Conservation (phyloP, 1,284 basidiomycete genomes). For the Boletus coffeatus region DNA sequence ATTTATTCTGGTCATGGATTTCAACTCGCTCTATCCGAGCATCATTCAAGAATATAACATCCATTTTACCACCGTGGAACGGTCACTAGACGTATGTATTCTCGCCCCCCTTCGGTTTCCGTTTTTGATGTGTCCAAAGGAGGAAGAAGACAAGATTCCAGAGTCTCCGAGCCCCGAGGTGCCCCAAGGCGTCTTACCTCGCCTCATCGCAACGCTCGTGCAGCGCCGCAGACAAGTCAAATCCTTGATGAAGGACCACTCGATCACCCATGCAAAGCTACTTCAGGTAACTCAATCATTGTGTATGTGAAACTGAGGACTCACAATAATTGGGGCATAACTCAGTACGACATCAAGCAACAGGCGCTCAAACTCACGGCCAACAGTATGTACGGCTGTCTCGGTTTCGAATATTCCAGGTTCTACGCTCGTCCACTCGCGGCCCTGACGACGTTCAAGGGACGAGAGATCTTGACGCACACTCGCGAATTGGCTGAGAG, state of each 20-base stretch:
- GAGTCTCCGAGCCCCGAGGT: slow-evolving; percentile 77
- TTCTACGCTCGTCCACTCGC: slow-evolving; percentile 98
- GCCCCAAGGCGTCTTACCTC: slow-evolving; percentile 85
- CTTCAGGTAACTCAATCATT: slow-evolving; percentile 62
- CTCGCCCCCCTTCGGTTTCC: slow-evolving; percentile 13
- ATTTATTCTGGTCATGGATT: slow-evolving; percentile 99
- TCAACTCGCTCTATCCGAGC: slow-evolving; percentile 98
- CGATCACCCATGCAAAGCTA: slow-evolving; percentile 69
- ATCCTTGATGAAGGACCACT: slow-evolving; percentile 90
- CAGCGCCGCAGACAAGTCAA: slow-evolving; percentile 90
- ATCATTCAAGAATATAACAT: slow-evolving; percentile 99
- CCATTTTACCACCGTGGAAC: slow-evolving; percentile 95
- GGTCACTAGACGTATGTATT: slow-evolving; percentile 54
- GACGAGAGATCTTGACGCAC: slow-evolving; percentile 93
- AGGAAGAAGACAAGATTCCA: slow-evolving; percentile 82
- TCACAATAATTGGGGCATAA: slow-evolving; percentile 8
- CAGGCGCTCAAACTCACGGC: slow-evolving; percentile 97
- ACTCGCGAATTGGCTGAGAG: slow-evolving; percentile 92
- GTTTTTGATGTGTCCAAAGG: slow-evolving; percentile 36
- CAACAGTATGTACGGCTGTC: slow-evolving; percentile 99
- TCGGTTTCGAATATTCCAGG: slow-evolving; percentile 95
- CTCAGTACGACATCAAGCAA: slow-evolving; percentile 93
- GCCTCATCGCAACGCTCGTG: slow-evolving; percentile 94
- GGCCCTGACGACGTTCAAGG: slow-evolving; percentile 96
- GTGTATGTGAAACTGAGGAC: not conserved